Conservation (phyloP, 176 grass and related monocot genomes). For the Tuctoria greenei region DNA sequence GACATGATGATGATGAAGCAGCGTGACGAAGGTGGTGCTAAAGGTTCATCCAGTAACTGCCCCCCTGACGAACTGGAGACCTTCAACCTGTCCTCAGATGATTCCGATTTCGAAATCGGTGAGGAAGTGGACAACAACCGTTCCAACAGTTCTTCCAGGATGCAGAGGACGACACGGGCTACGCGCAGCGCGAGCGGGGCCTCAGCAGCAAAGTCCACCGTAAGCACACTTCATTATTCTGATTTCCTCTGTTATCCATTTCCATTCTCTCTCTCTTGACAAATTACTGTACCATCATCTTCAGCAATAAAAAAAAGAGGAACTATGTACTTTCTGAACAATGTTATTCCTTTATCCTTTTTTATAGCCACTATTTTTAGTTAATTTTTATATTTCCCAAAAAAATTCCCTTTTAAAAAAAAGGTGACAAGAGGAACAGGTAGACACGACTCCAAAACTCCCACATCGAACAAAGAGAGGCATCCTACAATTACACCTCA, state of each 20-base stretch:
- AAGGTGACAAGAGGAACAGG: constrained; percentile 40
- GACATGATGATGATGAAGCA: constrained; percentile 54
- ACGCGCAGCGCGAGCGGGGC: constrained; percentile 27
- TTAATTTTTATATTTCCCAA: background rate
- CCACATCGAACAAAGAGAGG: constrained; percentile 32
- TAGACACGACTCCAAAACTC: constrained; percentile 34
- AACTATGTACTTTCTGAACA: background rate
- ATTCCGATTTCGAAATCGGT: constrained; percentile 58
- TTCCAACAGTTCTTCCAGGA: background rate
- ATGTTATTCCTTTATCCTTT: background rate
- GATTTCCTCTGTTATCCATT: background rate
- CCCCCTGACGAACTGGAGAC: background rate
- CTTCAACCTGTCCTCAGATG: constrained; percentile 19
- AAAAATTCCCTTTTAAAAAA: constrained; percentile 21
- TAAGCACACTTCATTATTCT: constrained; percentile 43
- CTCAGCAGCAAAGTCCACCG: constrained; percentile 37
- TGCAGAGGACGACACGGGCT: constrained; percentile 28
- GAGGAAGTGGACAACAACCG: background rate
- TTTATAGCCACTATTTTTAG: background rate
- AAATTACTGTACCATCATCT: background rate
- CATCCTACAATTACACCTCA: constrained; percentile 12
- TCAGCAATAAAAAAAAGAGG: background rate
- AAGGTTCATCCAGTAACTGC: background rate
- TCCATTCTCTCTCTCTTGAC: constrained; percentile 4
- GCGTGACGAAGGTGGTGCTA: constrained; percentile 28